phyloP scores from a whole-genome alignment of 345 rosid species.

The Carallia pectinifolia region DNA sequence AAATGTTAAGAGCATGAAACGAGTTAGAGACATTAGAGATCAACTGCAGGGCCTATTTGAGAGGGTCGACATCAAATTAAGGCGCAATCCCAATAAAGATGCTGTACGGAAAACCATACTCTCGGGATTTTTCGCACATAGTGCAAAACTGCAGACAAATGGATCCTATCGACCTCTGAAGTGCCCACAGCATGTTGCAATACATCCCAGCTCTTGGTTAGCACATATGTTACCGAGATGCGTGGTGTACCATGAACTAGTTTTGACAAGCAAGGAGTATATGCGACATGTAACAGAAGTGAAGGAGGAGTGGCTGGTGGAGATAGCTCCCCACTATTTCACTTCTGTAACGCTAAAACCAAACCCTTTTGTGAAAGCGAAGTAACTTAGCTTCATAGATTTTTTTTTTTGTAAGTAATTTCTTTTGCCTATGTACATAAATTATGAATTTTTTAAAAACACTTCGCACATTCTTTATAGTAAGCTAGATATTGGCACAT shows the following conservation, averaged over 20 bases:
- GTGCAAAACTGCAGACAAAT: slow-evolving; percentile 82
- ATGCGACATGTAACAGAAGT: slow-evolving; percentile 95
- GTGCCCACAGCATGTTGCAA: slow-evolving; percentile 84
- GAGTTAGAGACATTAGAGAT: slow-evolving; percentile 89
- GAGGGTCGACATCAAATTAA: slow-evolving; percentile 90
- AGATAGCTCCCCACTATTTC: slow-evolving; percentile 93
- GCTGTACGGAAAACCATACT: slow-evolving; percentile 71
- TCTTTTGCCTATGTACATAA: too few relatives aligned
- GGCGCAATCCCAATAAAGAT: slow-evolving; percentile 64
- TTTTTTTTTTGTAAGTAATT: too few relatives aligned
- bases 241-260: slow-evolving; percentile 87
- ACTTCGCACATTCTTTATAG: too few relatives aligned
- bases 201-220: slow-evolving; percentile 94
- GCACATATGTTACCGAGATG: slow-evolving; percentile 91
- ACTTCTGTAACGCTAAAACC: slow-evolving; percentile 5
- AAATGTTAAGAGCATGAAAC: slow-evolving; percentile 96
- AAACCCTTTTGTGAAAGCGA: too few relatives aligned
- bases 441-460: too few relatives aligned
- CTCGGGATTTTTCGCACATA: slow-evolving; percentile 84
- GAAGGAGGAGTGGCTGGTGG: slow-evolving; percentile 97
- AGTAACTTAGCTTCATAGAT: too few relatives aligned
- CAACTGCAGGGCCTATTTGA: slow-evolving; percentile 93
- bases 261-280: slow-evolving; percentile 86
- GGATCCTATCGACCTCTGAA: slow-evolving; percentile 89
- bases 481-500: too few relatives aligned